phyloP scores from a whole-genome alignment of 1,139 yeast species.

The Petasospora rhodanensis region DNA sequence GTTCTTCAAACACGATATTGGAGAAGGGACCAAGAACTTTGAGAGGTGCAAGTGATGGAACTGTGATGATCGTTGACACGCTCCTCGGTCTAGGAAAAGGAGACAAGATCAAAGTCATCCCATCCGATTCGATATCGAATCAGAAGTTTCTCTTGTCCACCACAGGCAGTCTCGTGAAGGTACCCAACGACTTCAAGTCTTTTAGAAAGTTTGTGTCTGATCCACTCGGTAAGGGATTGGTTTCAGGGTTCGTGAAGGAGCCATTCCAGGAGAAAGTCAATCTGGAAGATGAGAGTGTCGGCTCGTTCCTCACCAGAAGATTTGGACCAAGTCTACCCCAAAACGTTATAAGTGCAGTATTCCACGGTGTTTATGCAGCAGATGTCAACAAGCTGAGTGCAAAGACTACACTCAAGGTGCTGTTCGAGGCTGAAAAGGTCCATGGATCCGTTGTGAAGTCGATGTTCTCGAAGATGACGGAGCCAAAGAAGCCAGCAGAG shows the following conservation, averaged over 20 bases:
- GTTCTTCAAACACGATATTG: conserved; percentile 32
- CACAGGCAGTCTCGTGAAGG: conserved; percentile 40
- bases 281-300: conserved; percentile 64
- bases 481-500: conserved; percentile 9
- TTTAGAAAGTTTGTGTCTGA: conserved; percentile 39
- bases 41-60: conserved; percentile 65
- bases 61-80: conserved; percentile 56
- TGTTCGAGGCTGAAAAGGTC: conserved; percentile 53
- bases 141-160: conserved; percentile 52
- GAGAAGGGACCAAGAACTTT: conserved; percentile 79
- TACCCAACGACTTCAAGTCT: conserved; percentile 43
- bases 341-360: conserved; percentile 71
- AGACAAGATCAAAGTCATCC: conserved; percentile 46
- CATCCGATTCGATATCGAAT: conserved; percentile 49
- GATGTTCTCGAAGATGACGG: conserved; percentile 18
- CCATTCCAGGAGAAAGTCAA: conserved; percentile 28
- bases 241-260: conserved; percentile 34
- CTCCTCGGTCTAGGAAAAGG: conserved; percentile 40
- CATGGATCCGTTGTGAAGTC: conserved; percentile 53
- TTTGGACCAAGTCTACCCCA: conserved; percentile 58
- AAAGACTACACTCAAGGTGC: conserved; percentile 46
- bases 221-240: conserved; percentile 41
- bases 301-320: conserved; percentile 60
- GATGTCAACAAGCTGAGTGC: conserved; percentile 68
- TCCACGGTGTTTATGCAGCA: conserved; percentile 92